Conservation (phyloP, 352 stramenopile genomes). For the Pythium aquatile region DNA sequence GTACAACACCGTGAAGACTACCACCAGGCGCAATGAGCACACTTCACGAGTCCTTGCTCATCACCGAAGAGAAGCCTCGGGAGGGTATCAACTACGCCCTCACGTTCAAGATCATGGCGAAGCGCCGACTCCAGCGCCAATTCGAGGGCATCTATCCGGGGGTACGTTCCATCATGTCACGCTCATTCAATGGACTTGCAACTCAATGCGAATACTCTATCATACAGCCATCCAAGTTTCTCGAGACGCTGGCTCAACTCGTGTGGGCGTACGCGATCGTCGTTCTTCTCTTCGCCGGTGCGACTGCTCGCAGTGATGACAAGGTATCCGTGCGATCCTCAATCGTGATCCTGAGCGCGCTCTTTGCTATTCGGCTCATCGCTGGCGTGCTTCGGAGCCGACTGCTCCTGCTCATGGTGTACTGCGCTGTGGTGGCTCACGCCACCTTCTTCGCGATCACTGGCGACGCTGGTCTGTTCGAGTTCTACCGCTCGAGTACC, state of each 20-base stretch:
- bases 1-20: too few species aligned
- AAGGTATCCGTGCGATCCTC: constrained; percentile 8
- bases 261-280: constrained; percentile 21
- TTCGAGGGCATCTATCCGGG: constrained; percentile 36
- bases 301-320: background rate
- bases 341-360: background rate
- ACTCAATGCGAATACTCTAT: background rate
- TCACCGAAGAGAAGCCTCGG: too few species aligned
- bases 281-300: constrained; percentile 7
- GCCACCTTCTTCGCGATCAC: background rate
- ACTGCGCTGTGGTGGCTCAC: background rate
- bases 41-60: too few species aligned
- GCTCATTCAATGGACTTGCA: background rate
- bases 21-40: too few species aligned
- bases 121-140: constrained; percentile 31
- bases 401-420: background rate
- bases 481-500: constrained; percentile 6
- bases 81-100: constrained; percentile 20
- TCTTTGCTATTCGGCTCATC: constrained; percentile 4
- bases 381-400: background rate
- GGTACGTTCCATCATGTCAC: background rate
- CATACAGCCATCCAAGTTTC: constrained; percentile 15
- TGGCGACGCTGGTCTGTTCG: constrained; percentile 24
- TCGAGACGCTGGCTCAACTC: constrained; percentile 14
- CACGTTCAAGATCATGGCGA: constrained; percentile 36